Conservation (phyloP, 2,329 filamentous ascomycete species). For the Lasiodiplodia hormozganensis region DNA sequence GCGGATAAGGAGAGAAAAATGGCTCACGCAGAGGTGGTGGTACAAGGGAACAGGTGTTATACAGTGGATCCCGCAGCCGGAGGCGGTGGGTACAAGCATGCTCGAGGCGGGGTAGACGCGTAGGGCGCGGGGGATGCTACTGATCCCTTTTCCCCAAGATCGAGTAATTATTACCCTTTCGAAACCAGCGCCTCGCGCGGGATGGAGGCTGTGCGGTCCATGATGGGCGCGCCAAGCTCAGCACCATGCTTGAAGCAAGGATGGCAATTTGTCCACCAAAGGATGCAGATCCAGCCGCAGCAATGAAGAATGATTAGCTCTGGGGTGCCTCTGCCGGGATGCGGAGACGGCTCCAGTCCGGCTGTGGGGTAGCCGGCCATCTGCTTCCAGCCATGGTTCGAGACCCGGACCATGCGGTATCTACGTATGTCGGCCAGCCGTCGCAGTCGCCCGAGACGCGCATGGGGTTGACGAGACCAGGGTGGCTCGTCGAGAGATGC, state of each 20-base stretch:
- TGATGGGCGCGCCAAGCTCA: background rate
- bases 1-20: background rate
- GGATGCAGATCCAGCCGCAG: background rate
- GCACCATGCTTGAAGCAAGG: background rate
- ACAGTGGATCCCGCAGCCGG: conserved; percentile 3
- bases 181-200: conserved; percentile 10
- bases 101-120: conserved; percentile 12
- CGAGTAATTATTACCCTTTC: conserved; percentile 23
- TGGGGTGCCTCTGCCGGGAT: conserved; percentile 2
- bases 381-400: background rate
- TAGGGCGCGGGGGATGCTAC: background rate
- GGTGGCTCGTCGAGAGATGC: background rate
- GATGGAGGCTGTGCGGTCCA: background rate
- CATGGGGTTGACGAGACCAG: conserved; percentile 9
- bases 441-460: background rate
- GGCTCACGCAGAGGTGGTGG: background rate
- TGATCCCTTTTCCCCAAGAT: conserved; percentile 7
- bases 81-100: background rate
- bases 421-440: background rate
- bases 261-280: conserved; percentile 1
- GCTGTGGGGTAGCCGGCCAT: conserved; percentile 12
- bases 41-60: conserved; percentile 4
- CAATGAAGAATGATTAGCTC: background rate
- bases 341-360: background rate
- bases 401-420: background rate